A percentile compares a stretch with the other conserved stretches of the same genome.
phyloP scores from a whole-genome alignment of 23 red algal genomes.

The Gracilaria vermiculophylla region DNA sequence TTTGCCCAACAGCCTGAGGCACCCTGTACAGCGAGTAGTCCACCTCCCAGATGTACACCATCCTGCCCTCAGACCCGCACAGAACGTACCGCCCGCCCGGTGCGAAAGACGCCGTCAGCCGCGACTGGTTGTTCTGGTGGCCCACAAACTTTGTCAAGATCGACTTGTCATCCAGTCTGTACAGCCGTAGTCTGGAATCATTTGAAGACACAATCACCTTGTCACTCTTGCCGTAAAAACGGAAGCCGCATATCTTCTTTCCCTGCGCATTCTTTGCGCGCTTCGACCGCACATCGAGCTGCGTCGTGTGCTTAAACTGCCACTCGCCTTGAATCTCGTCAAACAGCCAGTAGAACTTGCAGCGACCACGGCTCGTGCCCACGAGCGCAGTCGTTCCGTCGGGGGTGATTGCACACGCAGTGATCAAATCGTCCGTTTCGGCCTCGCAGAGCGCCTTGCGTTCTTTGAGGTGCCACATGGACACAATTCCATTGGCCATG shows the following conservation, averaged over 20 bases:
- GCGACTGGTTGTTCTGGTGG: slow-evolving; percentile 66
- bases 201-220: slow-evolving; percentile 86
- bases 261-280: slow-evolving; percentile 61
- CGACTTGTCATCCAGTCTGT: slow-evolving; percentile 74
- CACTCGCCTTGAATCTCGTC: slow-evolving; percentile 82
- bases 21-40: slow-evolving; percentile 19
- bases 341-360: slow-evolving; percentile 82
- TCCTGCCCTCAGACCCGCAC: slow-evolving; percentile 67
- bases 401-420: slow-evolving; percentile 78
- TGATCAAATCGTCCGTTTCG: slow-evolving; percentile 78
- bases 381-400: slow-evolving; percentile 86
- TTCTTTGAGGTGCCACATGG: slow-evolving; percentile 82
- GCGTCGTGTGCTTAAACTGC: slow-evolving; percentile 81
- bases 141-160: slow-evolving; percentile 81
- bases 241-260: slow-evolving; percentile 70
- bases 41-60: slow-evolving; percentile 87
- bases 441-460: slow-evolving; percentile 57
- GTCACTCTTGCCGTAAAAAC: slow-evolving; percentile 45
- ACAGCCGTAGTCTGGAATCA: slow-evolving; percentile 85
- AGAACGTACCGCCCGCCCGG: slow-evolving; percentile 72
- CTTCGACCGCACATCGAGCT: slow-evolving; percentile 86
- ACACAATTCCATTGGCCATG: slow-evolving; percentile 60
- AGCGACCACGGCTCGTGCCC: slow-evolving; percentile 71
- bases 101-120: slow-evolving; percentile 63
- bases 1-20: neutral